Base-by-base conservation (phyloP, 192 early-diverging fungal genomes). In the Jimgerdemannia lactiflua region DNA sequence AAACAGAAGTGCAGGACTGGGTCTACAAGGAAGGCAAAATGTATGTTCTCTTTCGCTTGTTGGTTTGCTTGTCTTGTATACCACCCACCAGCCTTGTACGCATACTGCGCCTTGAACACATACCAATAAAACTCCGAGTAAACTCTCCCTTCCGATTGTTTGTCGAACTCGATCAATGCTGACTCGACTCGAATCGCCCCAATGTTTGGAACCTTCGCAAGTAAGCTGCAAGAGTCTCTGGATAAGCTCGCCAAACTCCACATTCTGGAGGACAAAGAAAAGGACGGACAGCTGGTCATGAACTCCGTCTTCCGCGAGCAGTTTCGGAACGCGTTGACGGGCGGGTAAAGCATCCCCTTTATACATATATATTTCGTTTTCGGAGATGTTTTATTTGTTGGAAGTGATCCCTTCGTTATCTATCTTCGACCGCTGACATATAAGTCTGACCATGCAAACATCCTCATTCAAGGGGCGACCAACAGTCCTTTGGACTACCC, bases 401-500 rank as follows among this genome's bases (percentile, higher is more conserved):
- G 29, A 29, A 29, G 29, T 29, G 29, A 29, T 29, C 29, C 29
- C 29, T 29, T 29, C 29, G 29, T 29, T 29, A 29, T 29, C 29
- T 1, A 29, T 29, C 29, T 29, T 29, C 29, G 29, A 29, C 29
- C 29, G 29, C 29, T 29, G 29, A 29, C 29, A 29, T 29, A 29
- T 29, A 29, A 29, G 29, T 29, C 29, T 29, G 29, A 1, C 29
- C 29, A 29, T 29, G 29, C 29, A 1, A 29, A 29, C 29, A 29
- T 29, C 29, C 29, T 29, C 29, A 29, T 29, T 29, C 29, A 29
- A 29, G 97, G 49, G 96, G 95, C 17, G 84, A 91, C n/a, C 91
- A 93, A 63, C 85, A 91, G 69, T 93, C 91, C 68, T 98, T 99
- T 86, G 96, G 97, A n/a, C 78, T 89, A 41, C 91, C 91, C 3